A percentile compares a stretch with the other conserved stretches of the same genome.
Evolutionary conservation across 1,284 basidiomycete species (phyloP).

Genomic region (Cystobasidium pallidum): DNA sequence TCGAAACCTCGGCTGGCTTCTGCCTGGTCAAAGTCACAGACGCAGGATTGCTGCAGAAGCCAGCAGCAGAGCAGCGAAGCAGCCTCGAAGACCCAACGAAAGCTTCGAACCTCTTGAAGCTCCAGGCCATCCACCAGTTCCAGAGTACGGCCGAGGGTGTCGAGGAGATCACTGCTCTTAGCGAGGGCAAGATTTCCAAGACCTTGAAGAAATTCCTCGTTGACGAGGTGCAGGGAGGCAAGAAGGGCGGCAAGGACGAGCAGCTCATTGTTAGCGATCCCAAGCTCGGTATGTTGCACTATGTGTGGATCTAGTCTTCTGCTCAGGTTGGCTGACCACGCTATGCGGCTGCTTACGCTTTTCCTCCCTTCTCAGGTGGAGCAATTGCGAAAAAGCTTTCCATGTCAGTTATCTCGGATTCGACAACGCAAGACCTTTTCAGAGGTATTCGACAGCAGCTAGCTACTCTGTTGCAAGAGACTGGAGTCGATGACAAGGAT

Average conservation of each 20-base stretch:
- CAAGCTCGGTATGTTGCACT: slow-evolving; percentile 72
- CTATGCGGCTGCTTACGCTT: neutral
- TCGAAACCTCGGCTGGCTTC: slow-evolving; percentile 78
- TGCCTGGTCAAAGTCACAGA: slow-evolving; percentile 96
- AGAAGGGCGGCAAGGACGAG: slow-evolving; percentile 86
- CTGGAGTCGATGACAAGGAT: slow-evolving; percentile 69
- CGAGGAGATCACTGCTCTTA: slow-evolving; percentile 92
- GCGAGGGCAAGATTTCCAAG: slow-evolving; percentile 90
- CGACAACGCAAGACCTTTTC: slow-evolving; percentile 79
- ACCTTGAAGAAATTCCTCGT: slow-evolving; percentile 90
- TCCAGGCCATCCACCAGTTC: slow-evolving; percentile 95
- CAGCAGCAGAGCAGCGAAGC: slow-evolving; percentile 91
- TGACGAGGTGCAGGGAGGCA: slow-evolving; percentile 72
- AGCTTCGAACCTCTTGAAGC: slow-evolving; percentile 77
- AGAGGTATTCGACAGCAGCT: slow-evolving; percentile 93
- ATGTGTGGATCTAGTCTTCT: neutral
- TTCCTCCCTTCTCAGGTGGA: slow-evolving; percentile 62
- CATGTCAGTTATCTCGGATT: slow-evolving; percentile 78
- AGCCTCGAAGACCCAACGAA: slow-evolving; percentile 87
- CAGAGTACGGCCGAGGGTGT: slow-evolving; percentile 96
- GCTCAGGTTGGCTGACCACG: neutral
- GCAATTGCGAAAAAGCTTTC: slow-evolving; percentile 92
- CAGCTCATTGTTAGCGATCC: slow-evolving; percentile 85
- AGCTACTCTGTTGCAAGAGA: slow-evolving; percentile 64
- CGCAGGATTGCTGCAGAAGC: slow-evolving; percentile 81